These are phyloP conservation scores for Phyllosticta citrichinensis DNA, from an alignment of 2,329 filamentous ascomycete species.

Conservation along the genomic window DNA sequence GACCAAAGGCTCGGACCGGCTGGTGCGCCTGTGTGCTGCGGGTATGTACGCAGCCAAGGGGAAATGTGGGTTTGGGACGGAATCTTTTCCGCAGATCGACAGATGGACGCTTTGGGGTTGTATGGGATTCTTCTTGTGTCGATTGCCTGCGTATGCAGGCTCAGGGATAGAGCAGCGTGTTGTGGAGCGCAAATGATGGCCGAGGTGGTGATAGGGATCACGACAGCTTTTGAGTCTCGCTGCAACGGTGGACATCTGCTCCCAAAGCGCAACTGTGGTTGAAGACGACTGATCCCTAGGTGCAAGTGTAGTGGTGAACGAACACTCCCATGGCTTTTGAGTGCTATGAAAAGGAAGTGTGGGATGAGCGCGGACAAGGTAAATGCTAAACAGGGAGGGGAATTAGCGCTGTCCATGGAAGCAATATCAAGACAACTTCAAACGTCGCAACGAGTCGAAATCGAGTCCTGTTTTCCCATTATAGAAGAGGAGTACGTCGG, in stretches of 20 bases:
- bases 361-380: neutral
- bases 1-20: neutral
- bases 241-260: too few species aligned
- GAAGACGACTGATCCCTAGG: too few species aligned
- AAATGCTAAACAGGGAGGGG: neutral
- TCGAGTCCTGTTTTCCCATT: neutral
- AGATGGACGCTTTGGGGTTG: neutral
- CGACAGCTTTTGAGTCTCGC: too few species aligned
- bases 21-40: neutral
- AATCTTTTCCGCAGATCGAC: neutral
- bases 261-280: too few species aligned
- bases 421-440: neutral
- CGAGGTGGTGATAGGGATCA: too few species aligned
- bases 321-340: too few species aligned
- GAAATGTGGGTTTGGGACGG: neutral
- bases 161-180: too few species aligned
- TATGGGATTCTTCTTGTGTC: neutral
- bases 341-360: too few species aligned
- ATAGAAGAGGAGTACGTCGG: neutral
- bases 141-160: too few species aligned
- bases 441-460: conserved; percentile 1
- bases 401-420: neutral
- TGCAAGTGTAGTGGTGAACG: too few species aligned
- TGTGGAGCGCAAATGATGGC: too few species aligned
- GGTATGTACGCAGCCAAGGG: neutral